Evolutionary conservation across 257 asterid species (phyloP).

Genomic region (Jacaranda mimosifolia): DNA sequence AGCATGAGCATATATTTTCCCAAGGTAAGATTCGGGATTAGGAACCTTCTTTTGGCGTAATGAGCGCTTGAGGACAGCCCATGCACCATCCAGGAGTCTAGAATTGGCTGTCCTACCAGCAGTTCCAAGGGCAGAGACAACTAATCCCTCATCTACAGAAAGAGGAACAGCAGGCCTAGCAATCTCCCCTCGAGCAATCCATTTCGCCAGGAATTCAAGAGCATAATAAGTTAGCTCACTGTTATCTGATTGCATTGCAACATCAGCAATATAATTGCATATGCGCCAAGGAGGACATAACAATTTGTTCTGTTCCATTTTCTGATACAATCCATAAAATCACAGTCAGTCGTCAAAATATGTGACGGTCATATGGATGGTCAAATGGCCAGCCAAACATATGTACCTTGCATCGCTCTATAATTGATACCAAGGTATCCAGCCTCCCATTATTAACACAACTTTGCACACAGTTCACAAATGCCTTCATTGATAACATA

Average conservation of each 20-base stretch:
- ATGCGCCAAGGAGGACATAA: slow-evolving; percentile 73
- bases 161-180: slow-evolving; percentile 62
- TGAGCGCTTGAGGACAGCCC: slow-evolving; percentile 84
- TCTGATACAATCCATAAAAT: slow-evolving; percentile 56
- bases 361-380: slow-evolving; percentile 10
- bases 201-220: slow-evolving; percentile 77
- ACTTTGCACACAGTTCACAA: slow-evolving; percentile 55
- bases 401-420: slow-evolving; percentile 92
- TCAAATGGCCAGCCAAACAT: slow-evolving; percentile 26
- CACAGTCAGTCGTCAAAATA: slow-evolving; percentile 26
- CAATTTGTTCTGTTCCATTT: slow-evolving; percentile 85
- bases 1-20: slow-evolving; percentile 75
- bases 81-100: slow-evolving; percentile 79
- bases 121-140: slow-evolving; percentile 82
- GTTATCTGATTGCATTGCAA: slow-evolving; percentile 74
- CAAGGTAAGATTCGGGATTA: slow-evolving; percentile 73
- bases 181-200: slow-evolving; percentile 77
- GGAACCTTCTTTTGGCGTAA: slow-evolving; percentile 67
- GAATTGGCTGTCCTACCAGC: slow-evolving; percentile 78
- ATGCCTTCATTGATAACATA: slow-evolving; percentile 63
- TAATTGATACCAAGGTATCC: slow-evolving; percentile 73
- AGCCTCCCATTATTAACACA: slow-evolving; percentile 63
- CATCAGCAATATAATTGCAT: slow-evolving; percentile 75
- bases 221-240: slow-evolving; percentile 67
- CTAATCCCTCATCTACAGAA: slow-evolving; percentile 77